These are phyloP conservation scores for Dichotomopilus funicola DNA, from an alignment of 2,329 filamentous ascomycete species.

Conservation along the genomic window DNA sequence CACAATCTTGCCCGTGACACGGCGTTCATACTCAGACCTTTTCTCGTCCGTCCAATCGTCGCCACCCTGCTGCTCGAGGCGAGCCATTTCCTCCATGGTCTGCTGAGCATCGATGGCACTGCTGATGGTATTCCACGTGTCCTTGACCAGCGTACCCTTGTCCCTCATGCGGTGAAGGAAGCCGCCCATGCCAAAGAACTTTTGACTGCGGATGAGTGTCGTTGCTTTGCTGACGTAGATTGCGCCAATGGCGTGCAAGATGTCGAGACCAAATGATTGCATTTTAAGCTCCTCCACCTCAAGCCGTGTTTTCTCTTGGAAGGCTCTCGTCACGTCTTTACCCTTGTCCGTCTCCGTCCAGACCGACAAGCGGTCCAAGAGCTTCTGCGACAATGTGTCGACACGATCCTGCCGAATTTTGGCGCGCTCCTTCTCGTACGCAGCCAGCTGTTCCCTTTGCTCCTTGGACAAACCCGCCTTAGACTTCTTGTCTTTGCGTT, in stretches of 20 bases:
- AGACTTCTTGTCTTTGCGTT: constrained; percentile 60
- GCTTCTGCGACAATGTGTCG: constrained; percentile 73
- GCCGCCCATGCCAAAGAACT: constrained; percentile 90
- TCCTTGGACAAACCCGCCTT: constrained; percentile 82
- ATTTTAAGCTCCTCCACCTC: constrained; percentile 99
- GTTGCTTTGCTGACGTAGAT: constrained; percentile 87
- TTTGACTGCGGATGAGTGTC: constrained; percentile 85
- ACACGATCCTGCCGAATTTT: constrained; percentile 81
- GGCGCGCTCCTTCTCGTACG: constrained; percentile 80
- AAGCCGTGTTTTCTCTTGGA: constrained; percentile 87
- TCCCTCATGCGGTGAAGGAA: constrained; percentile 94
- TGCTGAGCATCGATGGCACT: constrained; percentile 95
- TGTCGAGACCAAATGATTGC: constrained; percentile 96
- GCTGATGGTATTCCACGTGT: constrained; percentile 96
- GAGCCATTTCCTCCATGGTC: constrained; percentile 98
- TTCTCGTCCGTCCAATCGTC: constrained; percentile 99
- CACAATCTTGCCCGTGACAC: constrained; percentile 95
- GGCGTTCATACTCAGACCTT: constrained; percentile 89
- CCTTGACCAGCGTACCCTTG: constrained; percentile 93
- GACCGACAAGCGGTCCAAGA: constrained; percentile 81
- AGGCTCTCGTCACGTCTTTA: constrained; percentile 74
- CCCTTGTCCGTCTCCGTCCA: constrained; percentile 98
- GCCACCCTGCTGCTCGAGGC: constrained; percentile 86
- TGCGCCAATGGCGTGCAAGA: constrained; percentile 86
- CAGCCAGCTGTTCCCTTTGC: constrained; percentile 84